Conservation (phyloP, 2,329 filamentous ascomycete species). For the Plectosphaerella plurivora region DNA sequence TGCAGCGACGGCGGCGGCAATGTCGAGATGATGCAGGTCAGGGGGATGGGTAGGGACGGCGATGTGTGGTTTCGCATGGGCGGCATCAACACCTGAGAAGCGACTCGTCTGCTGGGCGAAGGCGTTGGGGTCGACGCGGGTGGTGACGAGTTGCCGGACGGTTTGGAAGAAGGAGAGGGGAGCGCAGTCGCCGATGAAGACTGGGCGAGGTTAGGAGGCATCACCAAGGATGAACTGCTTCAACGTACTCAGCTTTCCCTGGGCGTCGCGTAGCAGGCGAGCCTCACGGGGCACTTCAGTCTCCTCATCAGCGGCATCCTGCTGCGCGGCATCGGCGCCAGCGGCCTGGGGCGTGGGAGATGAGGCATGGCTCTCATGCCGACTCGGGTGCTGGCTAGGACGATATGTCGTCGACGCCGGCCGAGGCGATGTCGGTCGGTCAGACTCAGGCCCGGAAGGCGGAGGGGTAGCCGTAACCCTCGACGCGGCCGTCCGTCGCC, state of each 20-base stretch:
- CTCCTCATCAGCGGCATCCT: conserved; percentile 39
- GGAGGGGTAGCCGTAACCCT: not conserved
- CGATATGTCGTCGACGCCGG: conserved; percentile 6
- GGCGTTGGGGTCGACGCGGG: conserved; percentile 40
- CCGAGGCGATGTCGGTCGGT: not conserved
- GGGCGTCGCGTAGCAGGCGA: conserved; percentile 44
- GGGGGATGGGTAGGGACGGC: conserved; percentile 12
- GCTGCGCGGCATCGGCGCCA: not conserved
- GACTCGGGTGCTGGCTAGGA: not conserved
- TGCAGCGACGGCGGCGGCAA: conserved; percentile 13
- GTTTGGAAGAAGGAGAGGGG: conserved; percentile 53
- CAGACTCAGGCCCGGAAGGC: not conserved
- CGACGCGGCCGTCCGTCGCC: conserved; percentile 20
- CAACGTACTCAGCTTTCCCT: conserved; percentile 39
- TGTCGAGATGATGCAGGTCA: conserved; percentile 9
- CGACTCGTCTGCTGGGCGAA: conserved; percentile 47
- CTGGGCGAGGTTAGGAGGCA: not conserved
- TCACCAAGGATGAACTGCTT: no score
- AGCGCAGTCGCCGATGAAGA: conserved; percentile 53
- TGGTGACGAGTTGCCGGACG: conserved; percentile 46
- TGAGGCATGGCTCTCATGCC: conserved; percentile 1
- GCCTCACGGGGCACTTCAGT: conserved; percentile 51
- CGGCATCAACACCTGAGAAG: conserved; percentile 28
- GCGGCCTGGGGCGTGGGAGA: conserved; percentile 1
- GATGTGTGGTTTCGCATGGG: not conserved